These are phyloP conservation scores for Planoprotostelium fungivorum DNA, from an alignment of 78 protist species.

Conservation along the genomic window DNA sequence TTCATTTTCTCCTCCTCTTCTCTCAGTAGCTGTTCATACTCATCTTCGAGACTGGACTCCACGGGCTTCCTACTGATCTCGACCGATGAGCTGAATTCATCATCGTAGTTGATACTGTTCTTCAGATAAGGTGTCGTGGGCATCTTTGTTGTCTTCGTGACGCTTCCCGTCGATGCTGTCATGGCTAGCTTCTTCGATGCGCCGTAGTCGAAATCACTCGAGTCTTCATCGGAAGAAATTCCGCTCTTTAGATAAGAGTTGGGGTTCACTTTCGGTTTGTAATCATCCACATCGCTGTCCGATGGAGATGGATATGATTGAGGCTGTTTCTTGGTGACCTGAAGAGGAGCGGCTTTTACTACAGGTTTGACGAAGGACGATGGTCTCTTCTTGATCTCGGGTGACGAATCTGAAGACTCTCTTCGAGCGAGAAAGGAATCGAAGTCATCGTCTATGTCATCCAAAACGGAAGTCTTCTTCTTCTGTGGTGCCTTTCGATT, in stretches of 20 bases:
- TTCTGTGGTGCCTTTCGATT: background rate
- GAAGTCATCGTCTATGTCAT: background rate
- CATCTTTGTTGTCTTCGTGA: background rate
- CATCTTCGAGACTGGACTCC: background rate
- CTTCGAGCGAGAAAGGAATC: background rate
- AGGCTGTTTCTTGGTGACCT: background rate
- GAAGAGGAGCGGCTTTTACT: background rate
- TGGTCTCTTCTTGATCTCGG: background rate
- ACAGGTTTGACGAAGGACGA: background rate
- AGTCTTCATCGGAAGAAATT: background rate
- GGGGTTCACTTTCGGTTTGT: background rate
- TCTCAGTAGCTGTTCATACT: background rate
- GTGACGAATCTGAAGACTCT: background rate
- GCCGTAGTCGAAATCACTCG: too few species aligned
- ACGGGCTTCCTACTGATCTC: too few species aligned
- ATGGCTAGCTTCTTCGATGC: too few species aligned
- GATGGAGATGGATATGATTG: background rate
- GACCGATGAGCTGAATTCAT: background rate
- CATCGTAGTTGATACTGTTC: background rate
- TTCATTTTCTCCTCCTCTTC: background rate
- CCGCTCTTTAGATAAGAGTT: background rate
- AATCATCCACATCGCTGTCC: background rate
- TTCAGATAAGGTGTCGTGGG: background rate
- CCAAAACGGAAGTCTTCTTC: background rate
- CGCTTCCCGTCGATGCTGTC: background rate